phyloP scores from a whole-genome alignment of 2,329 filamentous ascomycete genomes.

The Microsporum ferrugineum region DNA sequence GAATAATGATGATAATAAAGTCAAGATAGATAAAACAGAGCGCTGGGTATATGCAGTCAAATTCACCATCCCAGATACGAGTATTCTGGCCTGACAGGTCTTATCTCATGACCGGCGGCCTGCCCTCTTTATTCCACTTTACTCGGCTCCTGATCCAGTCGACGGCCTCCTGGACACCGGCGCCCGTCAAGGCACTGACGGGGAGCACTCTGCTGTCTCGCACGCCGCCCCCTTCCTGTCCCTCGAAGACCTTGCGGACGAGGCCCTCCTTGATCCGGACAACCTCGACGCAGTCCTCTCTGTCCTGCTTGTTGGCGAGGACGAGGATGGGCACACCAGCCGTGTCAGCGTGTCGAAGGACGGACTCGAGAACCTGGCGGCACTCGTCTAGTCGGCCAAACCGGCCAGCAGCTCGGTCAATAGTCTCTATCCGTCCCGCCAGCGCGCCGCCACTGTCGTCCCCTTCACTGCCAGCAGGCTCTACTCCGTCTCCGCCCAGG shows the following conservation, averaged over 20 bases:
- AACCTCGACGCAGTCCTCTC: constrained; percentile 95
- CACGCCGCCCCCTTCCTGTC: constrained; percentile 74
- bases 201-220: constrained; percentile 85
- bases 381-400: constrained; percentile 68
- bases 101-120: constrained; percentile 83
- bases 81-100: not conserved
- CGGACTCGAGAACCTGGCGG: constrained; percentile 74
- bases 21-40: not conserved
- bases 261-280: constrained; percentile 94
- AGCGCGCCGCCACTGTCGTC: not conserved
- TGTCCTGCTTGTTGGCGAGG: constrained; percentile 92
- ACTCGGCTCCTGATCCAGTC: constrained; percentile 90
- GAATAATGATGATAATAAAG: not conserved
- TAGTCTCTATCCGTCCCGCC: constrained; percentile 26
- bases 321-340: constrained; percentile 86
- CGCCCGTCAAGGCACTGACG: constrained; percentile 70
- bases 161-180: constrained; percentile 86
- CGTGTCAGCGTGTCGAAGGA: constrained; percentile 75
- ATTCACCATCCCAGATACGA: not conserved
- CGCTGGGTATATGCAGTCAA: not conserved
- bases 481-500: constrained; percentile 2
- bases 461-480: not conserved
- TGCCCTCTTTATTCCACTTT: constrained; percentile 89
- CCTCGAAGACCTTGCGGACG: constrained; percentile 90
- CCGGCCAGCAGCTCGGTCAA: constrained; percentile 25